Evolutionary conservation across 2,329 filamentous ascomycete species (phyloP).

Genomic region (Cladosporium halotolerans): DNA sequence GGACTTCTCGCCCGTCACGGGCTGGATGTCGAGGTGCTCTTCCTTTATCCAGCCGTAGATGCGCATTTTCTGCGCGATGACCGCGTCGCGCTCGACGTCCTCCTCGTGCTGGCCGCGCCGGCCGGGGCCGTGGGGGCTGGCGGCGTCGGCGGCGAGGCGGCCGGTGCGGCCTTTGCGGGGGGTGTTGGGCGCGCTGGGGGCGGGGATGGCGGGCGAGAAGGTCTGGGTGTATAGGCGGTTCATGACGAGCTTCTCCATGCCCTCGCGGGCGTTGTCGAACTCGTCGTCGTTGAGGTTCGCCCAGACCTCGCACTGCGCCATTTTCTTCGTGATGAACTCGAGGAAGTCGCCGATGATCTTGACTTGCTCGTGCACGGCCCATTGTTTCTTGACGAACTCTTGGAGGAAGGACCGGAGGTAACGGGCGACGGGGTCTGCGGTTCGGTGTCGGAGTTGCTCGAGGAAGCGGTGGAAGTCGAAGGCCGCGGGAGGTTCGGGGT

Average conservation of each 20-base stretch:
- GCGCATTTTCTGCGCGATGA: conserved; percentile 91
- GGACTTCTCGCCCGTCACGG: conserved; percentile 70
- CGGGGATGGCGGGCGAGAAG: conserved; percentile 85
- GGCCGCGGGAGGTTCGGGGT: conserved; percentile 69
- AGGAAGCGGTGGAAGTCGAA: conserved; percentile 98
- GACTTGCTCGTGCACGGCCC: conserved; percentile 99
- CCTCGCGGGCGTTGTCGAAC: conserved; percentile 95
- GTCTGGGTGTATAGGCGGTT: conserved; percentile 93
- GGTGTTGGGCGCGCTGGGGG: conserved; percentile 63
- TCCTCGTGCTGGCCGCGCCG: conserved; percentile 93
- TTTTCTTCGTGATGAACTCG: conserved; percentile 95
- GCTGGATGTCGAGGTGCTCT: conserved; percentile 85
- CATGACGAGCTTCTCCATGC: conserved; percentile 99
- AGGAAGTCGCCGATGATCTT: conserved; percentile 98
- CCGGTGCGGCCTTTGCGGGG: conserved; percentile 62
- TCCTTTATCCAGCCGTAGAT: conserved; percentile 95
- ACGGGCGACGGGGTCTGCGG: conserved; percentile 93
- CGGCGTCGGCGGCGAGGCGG: conserved; percentile 29
- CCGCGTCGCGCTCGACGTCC: conserved; percentile 91
- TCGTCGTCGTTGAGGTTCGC: conserved; percentile 90
- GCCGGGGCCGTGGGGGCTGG: conserved; percentile 61
- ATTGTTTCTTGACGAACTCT: conserved; percentile 95
- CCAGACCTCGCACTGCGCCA: conserved; percentile 97
- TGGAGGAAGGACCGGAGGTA: conserved; percentile 90
- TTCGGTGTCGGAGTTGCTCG: conserved; percentile 90